Evolutionary conservation across 1,139 yeast species (phyloP), one percentile per base, ranked within the genome.

Genomic region (Yamadazyma taylorii): DNA sequence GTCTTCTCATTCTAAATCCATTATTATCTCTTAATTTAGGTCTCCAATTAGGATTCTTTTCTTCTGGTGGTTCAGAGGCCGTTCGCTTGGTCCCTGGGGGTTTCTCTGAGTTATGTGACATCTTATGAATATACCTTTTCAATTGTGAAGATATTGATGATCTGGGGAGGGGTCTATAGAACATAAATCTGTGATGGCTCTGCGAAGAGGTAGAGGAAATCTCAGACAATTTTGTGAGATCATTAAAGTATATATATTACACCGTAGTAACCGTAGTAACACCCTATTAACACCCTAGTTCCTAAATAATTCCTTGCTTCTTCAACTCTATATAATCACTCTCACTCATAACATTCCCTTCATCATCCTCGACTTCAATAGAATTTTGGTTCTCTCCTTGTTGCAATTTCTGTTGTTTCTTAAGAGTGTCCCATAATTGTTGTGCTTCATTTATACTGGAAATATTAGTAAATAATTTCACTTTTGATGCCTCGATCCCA

Each of bases 331-430:
- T 70, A 60, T 86, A 90, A 32, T 88, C 92, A 51, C 79, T 78
- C 47, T 81, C 83, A 24, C 85, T 75, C 95, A 92, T 85, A 15
- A 88, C 96, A 56, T 92, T 90, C 7, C 97, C 98, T 23, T 87
- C 89, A 2, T 79, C 83, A 55, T 92, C 97, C 57, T 90, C 97
- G 36, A 89, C 86, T 58, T 90, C 95, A 6, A 83, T 74, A 0
- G 81, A 78, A 43, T 75, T 73, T 40, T 81, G 88, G 15, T 56
- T 55, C 37, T 71, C 71, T 14, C 63, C 69, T 24, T 70, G 73
- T 39, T 60, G 61, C 2, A 52, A 46, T 35, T 74, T 57, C 16
- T 59, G 58, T 26, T 72, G 72, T 28, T 59, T 58, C 43, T 68
- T 67, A 8, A 82, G 45, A 31, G 59, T 64, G 2, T 67, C 64